A percentile compares a stretch with the other conserved stretches of the same genome.
These are phyloP conservation scores for Rhodotorula kratochvilovae DNA, from an alignment of 768 basidiomycete genomes.

Conservation along the genomic window DNA sequence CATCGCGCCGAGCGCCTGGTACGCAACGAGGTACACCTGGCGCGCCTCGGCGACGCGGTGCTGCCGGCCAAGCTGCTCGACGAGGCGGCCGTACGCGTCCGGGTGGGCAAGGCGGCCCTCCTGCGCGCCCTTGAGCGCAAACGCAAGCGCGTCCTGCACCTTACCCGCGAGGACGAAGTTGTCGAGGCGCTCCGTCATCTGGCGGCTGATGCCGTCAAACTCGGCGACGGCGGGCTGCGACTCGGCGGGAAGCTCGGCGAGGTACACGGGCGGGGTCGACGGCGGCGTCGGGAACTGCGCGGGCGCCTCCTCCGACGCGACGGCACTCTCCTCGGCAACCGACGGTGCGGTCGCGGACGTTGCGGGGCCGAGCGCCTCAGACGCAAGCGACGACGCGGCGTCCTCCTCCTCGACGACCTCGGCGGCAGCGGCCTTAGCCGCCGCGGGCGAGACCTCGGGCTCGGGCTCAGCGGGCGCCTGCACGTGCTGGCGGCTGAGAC, in stretches of 20 bases:
- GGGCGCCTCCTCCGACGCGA: constrained; percentile 15
- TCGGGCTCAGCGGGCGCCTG: constrained; percentile 1
- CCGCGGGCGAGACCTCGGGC: neutral
- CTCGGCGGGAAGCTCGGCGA: constrained; percentile 22
- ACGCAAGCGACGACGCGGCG: constrained; percentile 20
- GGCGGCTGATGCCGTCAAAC: constrained; percentile 12
- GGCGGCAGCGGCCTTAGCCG: neutral
- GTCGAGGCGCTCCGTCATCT: neutral
- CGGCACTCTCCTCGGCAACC: neutral
- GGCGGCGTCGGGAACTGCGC: constrained; percentile 22
- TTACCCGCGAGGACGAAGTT: neutral
- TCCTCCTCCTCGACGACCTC: constrained; percentile 1
- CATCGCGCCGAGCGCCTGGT: constrained; percentile 57
- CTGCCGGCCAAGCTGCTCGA: constrained; percentile 64
- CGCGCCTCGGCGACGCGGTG: constrained; percentile 59
- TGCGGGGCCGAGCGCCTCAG: constrained; percentile 16
- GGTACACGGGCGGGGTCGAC: constrained; percentile 28
- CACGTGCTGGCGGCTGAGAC: constrained; percentile 13
- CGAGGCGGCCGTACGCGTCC: constrained; percentile 58
- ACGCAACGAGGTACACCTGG: constrained; percentile 65
- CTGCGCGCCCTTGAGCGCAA: constrained; percentile 5
- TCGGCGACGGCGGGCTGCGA: constrained; percentile 16
- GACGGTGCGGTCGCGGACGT: constrained; percentile 15
- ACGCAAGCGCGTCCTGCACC: constrained; percentile 3
- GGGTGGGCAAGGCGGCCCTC: constrained; percentile 56